Percentiles rank a stretch among this genome's conserved stretches.
phyloP scores from a whole-genome alignment of 176 grass and related monocot species.

The Rhynchospora breviuscula region DNA sequence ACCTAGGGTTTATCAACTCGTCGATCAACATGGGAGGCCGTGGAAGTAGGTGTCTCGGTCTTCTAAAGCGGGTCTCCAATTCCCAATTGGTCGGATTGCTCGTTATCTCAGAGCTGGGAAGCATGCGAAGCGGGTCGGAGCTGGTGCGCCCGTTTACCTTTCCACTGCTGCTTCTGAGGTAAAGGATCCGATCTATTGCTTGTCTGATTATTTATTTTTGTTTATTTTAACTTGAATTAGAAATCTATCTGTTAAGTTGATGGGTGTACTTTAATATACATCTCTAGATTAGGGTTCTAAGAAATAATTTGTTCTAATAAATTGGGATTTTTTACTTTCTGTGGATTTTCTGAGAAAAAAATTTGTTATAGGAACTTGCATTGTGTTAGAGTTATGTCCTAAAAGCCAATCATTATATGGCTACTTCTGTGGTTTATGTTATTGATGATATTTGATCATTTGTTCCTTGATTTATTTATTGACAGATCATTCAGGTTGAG shows the following conservation, averaged over 20 bases:
- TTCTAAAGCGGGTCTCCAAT: constrained; percentile 45
- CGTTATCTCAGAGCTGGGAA: constrained; percentile 48
- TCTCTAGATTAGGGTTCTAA: not conserved
- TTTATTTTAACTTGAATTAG: not conserved
- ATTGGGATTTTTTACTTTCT: too few species aligned
- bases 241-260: too few species aligned
- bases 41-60: constrained; percentile 26
- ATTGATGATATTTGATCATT: too few species aligned
- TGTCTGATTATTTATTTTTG: not conserved
- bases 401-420: too few species aligned
- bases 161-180: constrained; percentile 41
- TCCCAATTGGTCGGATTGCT: constrained; percentile 38
- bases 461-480: too few species aligned
- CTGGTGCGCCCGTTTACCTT: constrained; percentile 44
- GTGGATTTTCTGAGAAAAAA: too few species aligned
- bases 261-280: not conserved
- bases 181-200: not conserved
- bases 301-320: too few species aligned
- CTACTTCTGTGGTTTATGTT: too few species aligned
- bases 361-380: too few species aligned
- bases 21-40: constrained; percentile 32
- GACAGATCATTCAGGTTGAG: too few species aligned
- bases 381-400: too few species aligned
- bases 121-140: constrained; percentile 43
- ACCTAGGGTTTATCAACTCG: too few species aligned